Evolutionary conservation across 176 grass and related monocot species (phyloP).

Genomic region (Phyllostachys edulis): DNA sequence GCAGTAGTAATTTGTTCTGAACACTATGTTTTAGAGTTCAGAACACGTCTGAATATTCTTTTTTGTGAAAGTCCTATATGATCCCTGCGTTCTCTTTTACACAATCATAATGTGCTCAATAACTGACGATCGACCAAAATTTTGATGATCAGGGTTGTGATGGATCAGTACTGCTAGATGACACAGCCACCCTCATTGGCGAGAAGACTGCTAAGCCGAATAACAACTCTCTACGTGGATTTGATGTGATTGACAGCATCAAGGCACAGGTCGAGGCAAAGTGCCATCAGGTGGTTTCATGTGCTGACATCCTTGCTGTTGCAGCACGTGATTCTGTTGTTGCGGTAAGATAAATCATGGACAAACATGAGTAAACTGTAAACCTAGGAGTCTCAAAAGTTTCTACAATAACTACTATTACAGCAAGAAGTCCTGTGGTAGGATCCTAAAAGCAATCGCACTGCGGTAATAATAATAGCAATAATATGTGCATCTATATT

Average conservation of each 20-base stretch:
- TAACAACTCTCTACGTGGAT: slow-evolving; percentile 46
- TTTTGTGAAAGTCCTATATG: not conserved
- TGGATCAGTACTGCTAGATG: slow-evolving; percentile 61
- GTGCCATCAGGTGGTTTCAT: slow-evolving; percentile 54
- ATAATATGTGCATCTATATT: not conserved
- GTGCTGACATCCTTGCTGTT: slow-evolving; percentile 58
- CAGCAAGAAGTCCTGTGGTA: no score
- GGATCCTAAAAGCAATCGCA: no score
- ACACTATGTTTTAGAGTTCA: no score
- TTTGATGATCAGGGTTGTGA: slow-evolving; percentile 50
- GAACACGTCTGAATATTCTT: not conserved
- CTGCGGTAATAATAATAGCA: not conserved
- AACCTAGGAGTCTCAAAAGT: not conserved
- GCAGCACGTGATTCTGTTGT: slow-evolving; percentile 60
- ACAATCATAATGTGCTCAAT: not conserved
- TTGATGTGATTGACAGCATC: slow-evolving; percentile 55
- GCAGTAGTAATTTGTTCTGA: no score
- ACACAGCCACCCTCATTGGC: slow-evolving; percentile 46
- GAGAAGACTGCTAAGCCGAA: slow-evolving; percentile 59
- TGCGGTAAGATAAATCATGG: slow-evolving; percentile 36
- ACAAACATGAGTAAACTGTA: not conserved
- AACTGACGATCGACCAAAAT: not conserved
- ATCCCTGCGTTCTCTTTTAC: not conserved
- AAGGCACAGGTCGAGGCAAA: slow-evolving; percentile 50
- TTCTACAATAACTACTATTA: not conserved